A percentile compares a stretch with the other conserved stretches of the same genome.
These are phyloP conservation scores for Penicillium silybi DNA, from an alignment of 495 filamentous ascomycete species.

Conservation along the genomic window DNA sequence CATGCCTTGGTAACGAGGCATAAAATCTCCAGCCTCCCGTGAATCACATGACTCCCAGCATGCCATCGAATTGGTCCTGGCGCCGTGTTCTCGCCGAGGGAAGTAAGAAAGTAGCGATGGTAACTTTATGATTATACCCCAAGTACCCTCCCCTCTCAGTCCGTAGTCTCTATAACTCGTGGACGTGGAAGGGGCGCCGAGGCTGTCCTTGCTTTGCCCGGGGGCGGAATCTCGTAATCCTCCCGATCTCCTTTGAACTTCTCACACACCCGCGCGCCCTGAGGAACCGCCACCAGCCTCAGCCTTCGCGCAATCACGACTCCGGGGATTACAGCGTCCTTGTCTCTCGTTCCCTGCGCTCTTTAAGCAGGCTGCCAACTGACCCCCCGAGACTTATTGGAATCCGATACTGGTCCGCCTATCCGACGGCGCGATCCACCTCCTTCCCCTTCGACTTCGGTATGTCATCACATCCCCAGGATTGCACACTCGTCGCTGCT, in stretches of 20 bases:
- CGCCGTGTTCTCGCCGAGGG: conserved; percentile 1
- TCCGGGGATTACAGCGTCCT: neutral
- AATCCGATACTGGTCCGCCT: neutral
- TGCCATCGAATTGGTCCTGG: conserved; percentile 11
- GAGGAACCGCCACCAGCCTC: conserved; percentile 9
- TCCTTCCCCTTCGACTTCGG: conserved; percentile 18
- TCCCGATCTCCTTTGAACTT: conserved; percentile 16
- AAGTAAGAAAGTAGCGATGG: neutral
- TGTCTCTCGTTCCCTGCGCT: neutral
- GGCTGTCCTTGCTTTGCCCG: conserved; percentile 11
- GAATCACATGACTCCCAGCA: conserved; percentile 18
- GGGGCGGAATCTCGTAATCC: conserved; percentile 25
- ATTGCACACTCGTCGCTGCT: neutral
- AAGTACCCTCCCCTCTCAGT: neutral
- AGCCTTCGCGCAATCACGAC: neutral
- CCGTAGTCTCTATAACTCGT: conserved; percentile 1
- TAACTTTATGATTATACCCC: neutral
- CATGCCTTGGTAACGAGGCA: conserved; percentile 6
- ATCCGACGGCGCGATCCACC: conserved; percentile 10
- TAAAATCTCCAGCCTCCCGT: neutral
- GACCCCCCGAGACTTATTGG: neutral
- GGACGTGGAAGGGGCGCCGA: conserved; percentile 7
- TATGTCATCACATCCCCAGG: conserved; percentile 18
- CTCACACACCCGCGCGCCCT: conserved; percentile 15
- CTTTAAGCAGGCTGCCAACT: neutral